Base-by-base conservation (phyloP, 1,284 basidiomycete genomes). In the Golubevia pallescens region DNA sequence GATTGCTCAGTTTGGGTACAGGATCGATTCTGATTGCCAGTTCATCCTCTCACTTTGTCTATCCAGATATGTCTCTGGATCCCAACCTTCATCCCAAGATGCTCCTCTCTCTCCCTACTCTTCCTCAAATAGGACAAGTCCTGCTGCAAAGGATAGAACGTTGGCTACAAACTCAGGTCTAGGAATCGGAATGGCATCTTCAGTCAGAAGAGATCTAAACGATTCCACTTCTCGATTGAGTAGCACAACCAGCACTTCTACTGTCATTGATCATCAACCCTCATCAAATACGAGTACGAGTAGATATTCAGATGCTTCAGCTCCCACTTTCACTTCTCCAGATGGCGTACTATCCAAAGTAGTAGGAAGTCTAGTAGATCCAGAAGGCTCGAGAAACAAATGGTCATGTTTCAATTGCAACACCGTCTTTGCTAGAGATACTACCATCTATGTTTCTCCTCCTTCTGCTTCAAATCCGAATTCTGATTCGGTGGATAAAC, bases 301-400 rank as follows among this genome's bases (percentile, higher is more conserved):
- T 48, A 10, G 42, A 13, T 48, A 13, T 16, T 48, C 42, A 10
- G 42, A 48, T 48, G 42, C 42, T 13, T 60, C 73, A 0, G 66
- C 74, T 0, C 76, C 76, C 3, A 52, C 71, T 51, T 60, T 76
- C 52, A 61, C 67, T 14, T 66, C 67, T 8, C 68, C 76, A 16
- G 72, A 73, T 28, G 78, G 78, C 2, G 69, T 63, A 1, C 64
- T 81, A 4, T 71, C 71, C 10, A 81, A 80, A 60, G 73, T 81
- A 2, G 71, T 67, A 51, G 78, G 78, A 4, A 70, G 66, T 51
- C 60, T 81, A 10, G 63, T 81, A 58, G 77, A 78, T 58, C 78
- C 78, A 3, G 58, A 65, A 19, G 56, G 59, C 2, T 66, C 55
- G 6, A 68, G 74, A 10, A 66, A 71, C 19, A 66, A 65, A n/a